phyloP scores from a whole-genome alignment of 2,329 filamentous ascomycete genomes.

The Epichloe gansuensis region DNA sequence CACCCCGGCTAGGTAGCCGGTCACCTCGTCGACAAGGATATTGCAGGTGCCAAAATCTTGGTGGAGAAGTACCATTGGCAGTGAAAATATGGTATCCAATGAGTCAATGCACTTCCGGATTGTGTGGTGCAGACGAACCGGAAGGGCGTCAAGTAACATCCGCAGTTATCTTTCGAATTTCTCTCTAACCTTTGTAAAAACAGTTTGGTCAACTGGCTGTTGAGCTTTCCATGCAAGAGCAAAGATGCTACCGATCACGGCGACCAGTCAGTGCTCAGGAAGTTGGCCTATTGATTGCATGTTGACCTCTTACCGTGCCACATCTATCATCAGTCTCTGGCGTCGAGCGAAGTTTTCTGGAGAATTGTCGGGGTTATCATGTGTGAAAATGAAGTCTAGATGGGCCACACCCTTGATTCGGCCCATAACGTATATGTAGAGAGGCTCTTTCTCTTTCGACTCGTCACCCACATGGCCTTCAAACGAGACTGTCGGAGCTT shows the following conservation, averaged over 20 bases:
- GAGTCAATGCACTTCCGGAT: constrained; percentile 20
- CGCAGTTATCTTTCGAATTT: constrained; percentile 20
- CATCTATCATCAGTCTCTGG: neutral
- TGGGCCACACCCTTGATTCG: neutral
- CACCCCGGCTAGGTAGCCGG: constrained; percentile 26
- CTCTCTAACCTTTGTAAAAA: constrained; percentile 13
- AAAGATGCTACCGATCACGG: constrained; percentile 22
- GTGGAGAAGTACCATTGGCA: constrained; percentile 28
- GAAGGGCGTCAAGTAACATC: constrained; percentile 20
- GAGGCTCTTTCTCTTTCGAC: neutral
- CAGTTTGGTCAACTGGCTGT: constrained; percentile 16
- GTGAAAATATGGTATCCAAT: constrained; percentile 21
- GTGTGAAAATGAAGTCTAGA: neutral
- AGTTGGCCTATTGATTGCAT: neutral
- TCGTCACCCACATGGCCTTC: neutral
- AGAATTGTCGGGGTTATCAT: neutral
- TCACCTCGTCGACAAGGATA: constrained; percentile 25
- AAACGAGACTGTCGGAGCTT: constrained; percentile 14
- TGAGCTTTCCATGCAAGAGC: constrained; percentile 25
- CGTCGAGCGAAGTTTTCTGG: neutral
- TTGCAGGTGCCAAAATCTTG: constrained; percentile 26
- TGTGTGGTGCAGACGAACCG: constrained; percentile 20
- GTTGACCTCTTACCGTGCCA: constrained; percentile 2
- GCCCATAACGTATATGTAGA: neutral
- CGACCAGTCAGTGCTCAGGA: neutral